Evolutionary conservation across 495 filamentous ascomycete species (phyloP).

Genomic region (Penicillium lividum): DNA sequence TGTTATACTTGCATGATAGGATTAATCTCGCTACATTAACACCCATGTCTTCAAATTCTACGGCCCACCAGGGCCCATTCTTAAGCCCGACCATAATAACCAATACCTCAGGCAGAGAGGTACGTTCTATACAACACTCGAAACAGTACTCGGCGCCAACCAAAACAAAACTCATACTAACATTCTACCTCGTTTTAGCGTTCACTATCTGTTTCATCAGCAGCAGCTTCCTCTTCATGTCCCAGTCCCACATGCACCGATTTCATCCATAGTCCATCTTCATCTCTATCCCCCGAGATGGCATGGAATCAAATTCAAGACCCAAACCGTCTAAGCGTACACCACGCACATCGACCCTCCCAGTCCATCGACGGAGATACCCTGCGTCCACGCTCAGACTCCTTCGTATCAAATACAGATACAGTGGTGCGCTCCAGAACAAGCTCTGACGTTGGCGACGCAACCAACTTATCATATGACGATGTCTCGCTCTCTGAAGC

Average conservation of each 20-base stretch:
- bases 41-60: conserved; percentile 25
- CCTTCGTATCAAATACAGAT: conserved; percentile 45
- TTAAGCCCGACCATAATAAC: conserved; percentile 24
- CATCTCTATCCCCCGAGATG: conserved; percentile 34
- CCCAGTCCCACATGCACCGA: conserved; percentile 23
- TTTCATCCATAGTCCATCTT: conserved; percentile 23
- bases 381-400: conserved; percentile 48
- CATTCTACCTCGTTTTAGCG: conserved; percentile 11
- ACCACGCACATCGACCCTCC: conserved; percentile 34
- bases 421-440: conserved; percentile 45
- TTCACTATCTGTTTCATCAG: conserved; percentile 24
- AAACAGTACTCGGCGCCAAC: conserved; percentile 3
- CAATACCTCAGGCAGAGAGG: conserved; percentile 27
- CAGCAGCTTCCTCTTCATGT: conserved; percentile 21
- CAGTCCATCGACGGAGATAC: conserved; percentile 53
- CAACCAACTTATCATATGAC: conserved; percentile 38
- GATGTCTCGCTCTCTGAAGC: conserved; percentile 53
- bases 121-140: conserved; percentile 11
- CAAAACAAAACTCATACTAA: conserved; percentile 4
- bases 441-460: conserved; percentile 39
- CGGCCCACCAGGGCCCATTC: conserved; percentile 17
- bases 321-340: conserved; percentile 32
- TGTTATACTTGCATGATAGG: conserved; percentile 14
- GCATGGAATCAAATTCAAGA: conserved; percentile 27
- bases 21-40: conserved; percentile 4